phyloP scores from a whole-genome alignment of 2,329 filamentous ascomycete genomes.

The Anthostomella pinea region DNA sequence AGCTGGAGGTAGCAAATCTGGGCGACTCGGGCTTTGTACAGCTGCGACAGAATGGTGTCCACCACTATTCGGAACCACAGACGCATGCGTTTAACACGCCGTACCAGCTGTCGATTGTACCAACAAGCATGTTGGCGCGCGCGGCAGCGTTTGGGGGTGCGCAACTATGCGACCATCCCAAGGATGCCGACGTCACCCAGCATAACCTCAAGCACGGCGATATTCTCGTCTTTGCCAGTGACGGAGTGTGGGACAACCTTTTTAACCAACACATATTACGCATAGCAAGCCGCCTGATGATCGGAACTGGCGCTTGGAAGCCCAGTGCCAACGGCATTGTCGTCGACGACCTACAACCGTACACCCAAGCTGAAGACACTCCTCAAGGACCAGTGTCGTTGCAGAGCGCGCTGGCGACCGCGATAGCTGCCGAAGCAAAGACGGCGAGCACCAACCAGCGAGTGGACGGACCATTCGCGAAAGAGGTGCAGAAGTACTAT shows the following conservation, averaged over 20 bases:
- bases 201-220: slow-evolving; percentile 84
- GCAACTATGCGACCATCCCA: slow-evolving; percentile 78
- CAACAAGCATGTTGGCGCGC: slow-evolving; percentile 73
- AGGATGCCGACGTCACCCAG: slow-evolving; percentile 76
- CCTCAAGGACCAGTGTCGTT: slow-evolving; percentile 48
- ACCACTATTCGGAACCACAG: slow-evolving; percentile 79
- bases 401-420: slow-evolving; percentile 74
- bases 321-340: slow-evolving; percentile 62
- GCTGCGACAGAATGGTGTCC: slow-evolving; percentile 79
- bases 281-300: slow-evolving; percentile 76
- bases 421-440: slow-evolving; percentile 81
- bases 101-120: slow-evolving; percentile 88
- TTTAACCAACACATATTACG: slow-evolving; percentile 85
- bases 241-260: slow-evolving; percentile 95
- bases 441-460: slow-evolving; percentile 76
- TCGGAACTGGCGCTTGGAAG: slow-evolving; percentile 70
- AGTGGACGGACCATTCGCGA: slow-evolving; percentile 88
- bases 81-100: slow-evolving; percentile 98
- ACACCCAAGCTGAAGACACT: slow-evolving; percentile 39
- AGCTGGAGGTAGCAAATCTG: slow-evolving; percentile 84
- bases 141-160: slow-evolving; percentile 80
- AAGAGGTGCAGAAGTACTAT: slow-evolving; percentile 85
- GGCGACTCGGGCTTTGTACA: slow-evolving; percentile 94
- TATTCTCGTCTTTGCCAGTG: slow-evolving; percentile 88
- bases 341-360: slow-evolving; percentile 53